phyloP scores from a whole-genome alignment of 148 eudicot species.

The Silene latifolia region DNA sequence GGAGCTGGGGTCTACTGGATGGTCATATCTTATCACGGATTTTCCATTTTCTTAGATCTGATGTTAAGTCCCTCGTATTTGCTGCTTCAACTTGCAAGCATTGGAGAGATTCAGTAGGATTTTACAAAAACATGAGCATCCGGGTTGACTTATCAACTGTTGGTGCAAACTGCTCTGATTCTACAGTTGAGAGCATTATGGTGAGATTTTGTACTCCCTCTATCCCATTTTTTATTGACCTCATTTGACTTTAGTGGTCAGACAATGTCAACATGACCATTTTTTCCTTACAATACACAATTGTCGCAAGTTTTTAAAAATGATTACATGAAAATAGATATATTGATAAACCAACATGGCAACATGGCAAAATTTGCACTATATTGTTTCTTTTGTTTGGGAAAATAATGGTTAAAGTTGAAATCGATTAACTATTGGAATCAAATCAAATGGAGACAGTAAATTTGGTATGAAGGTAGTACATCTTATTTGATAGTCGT shows the following conservation, averaged over 20 bases:
- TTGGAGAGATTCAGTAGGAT: constrained; percentile 69
- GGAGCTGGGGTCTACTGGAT: constrained; percentile 76
- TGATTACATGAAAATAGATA: too few species aligned
- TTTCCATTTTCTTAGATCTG: constrained; percentile 80
- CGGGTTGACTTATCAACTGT: constrained; percentile 65
- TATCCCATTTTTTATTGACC: neutral
- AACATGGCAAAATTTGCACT: neutral
- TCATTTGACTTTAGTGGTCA: neutral
- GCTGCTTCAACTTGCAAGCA: constrained; percentile 79
- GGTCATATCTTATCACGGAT: constrained; percentile 78
- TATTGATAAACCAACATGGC: neutral
- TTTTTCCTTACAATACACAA: too few species aligned
- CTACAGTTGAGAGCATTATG: constrained; percentile 50
- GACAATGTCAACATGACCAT: too few species aligned
- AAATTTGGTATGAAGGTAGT: neutral
- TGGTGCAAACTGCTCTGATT: constrained; percentile 62
- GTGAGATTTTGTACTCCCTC: constrained; percentile 31
- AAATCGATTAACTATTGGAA: neutral
- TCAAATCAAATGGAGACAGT: neutral
- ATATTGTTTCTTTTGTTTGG: too few species aligned
- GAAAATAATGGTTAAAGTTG: neutral
- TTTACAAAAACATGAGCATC: constrained; percentile 57
- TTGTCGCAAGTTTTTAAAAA: neutral
- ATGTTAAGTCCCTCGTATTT: constrained; percentile 64
- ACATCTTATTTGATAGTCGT: neutral